Conservation (phyloP, 1,284 basidiomycete species). For the Boletus albobrunnescens region DNA sequence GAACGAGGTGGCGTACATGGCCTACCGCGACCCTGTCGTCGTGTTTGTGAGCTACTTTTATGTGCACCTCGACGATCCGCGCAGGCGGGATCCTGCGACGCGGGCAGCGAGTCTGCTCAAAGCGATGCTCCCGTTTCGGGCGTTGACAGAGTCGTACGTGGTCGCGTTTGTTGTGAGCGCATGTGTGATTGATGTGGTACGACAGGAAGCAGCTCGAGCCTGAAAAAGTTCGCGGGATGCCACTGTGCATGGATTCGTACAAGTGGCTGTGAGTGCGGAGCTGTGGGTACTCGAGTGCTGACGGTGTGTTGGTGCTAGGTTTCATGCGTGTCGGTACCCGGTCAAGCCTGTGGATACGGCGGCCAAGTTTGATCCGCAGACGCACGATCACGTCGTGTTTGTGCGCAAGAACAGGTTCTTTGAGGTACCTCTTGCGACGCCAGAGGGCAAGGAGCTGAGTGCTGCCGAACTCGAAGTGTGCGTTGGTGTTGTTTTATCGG, state of each 20-base stretch:
- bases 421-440: constrained; percentile 66
- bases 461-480: constrained; percentile 76
- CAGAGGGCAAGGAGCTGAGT: constrained; percentile 63
- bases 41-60: constrained; percentile 97
- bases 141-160: constrained; percentile 74
- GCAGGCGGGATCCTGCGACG: constrained; percentile 53
- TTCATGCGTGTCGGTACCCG: constrained; percentile 89
- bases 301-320: constrained; percentile 41
- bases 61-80: constrained; percentile 73
- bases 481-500: constrained; percentile 13
- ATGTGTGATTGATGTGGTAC: neutral
- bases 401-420: constrained; percentile 91
- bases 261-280: constrained; percentile 72
- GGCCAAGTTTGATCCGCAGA: constrained; percentile 70
- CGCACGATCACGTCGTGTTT: constrained; percentile 88
- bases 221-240: constrained; percentile 78
- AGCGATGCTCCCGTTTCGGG: constrained; percentile 79
- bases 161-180: neutral
- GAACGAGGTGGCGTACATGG: constrained; percentile 91
- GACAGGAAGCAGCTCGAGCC: constrained; percentile 79
- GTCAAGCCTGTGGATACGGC: constrained; percentile 82
- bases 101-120: constrained; percentile 81
- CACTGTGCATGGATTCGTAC: constrained; percentile 95
- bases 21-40: constrained; percentile 84
- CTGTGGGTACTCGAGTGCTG: neutral